These are phyloP conservation scores for Fusarium sp. DNA, from an alignment of 2,329 filamentous ascomycete species.

Conservation along the genomic window DNA sequence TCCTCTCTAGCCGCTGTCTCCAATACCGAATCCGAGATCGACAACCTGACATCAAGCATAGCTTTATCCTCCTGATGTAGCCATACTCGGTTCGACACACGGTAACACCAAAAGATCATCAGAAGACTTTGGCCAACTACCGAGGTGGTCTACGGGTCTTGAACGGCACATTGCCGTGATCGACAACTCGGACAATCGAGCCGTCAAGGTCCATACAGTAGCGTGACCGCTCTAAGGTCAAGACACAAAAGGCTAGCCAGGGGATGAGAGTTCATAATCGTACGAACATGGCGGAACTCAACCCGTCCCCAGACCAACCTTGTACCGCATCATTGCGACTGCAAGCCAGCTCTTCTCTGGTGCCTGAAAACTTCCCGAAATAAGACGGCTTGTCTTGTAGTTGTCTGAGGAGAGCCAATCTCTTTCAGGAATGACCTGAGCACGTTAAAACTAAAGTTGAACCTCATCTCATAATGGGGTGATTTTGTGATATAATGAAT, in stretches of 20 bases:
- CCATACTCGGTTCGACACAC: slow-evolving; percentile 2
- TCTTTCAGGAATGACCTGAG: slow-evolving; percentile 5
- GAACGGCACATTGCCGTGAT: slow-evolving; percentile 30
- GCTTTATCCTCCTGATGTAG: background rate
- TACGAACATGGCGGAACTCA: slow-evolving; percentile 11
- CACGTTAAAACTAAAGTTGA: slow-evolving; percentile 24
- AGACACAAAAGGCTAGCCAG: background rate
- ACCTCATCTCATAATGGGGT: slow-evolving; percentile 3
- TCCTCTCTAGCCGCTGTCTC: background rate
- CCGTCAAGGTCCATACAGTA: slow-evolving; percentile 27
- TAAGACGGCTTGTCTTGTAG: slow-evolving; percentile 10
- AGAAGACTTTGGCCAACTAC: slow-evolving; percentile 23
- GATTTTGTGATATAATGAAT: background rate
- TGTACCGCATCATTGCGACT: background rate
- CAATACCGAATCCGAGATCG: slow-evolving; percentile 20
- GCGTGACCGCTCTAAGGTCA: background rate
- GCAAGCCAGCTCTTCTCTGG: slow-evolving; percentile 4
- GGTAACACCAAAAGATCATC: background rate
- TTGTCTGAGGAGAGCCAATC: slow-evolving; percentile 4
- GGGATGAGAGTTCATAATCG: slow-evolving; percentile 1
- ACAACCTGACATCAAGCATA: background rate
- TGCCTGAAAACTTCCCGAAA: slow-evolving; percentile 13
- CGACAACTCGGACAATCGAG: slow-evolving; percentile 13
- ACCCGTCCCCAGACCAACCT: background rate
- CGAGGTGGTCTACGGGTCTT: slow-evolving; percentile 15